These are phyloP conservation scores for Alternaria ethzedia DNA, from an alignment of 2,329 filamentous ascomycete genomes.

Conservation along the genomic window DNA sequence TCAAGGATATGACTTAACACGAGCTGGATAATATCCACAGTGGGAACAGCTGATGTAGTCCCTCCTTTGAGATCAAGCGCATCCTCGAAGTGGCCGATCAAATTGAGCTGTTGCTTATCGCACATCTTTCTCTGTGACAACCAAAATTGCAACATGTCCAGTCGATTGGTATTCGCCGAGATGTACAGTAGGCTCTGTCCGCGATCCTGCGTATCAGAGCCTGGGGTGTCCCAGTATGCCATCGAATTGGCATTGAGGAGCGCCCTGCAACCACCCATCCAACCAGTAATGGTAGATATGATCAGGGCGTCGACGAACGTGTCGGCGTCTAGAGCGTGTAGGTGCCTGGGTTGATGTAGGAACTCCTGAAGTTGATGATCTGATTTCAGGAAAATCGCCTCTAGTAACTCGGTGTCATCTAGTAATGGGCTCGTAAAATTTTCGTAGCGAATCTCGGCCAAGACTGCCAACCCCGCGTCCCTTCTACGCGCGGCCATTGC, in stretches of 20 bases:
- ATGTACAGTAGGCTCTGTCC: rapidly evolving
- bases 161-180: neutral
- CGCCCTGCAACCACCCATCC: neutral
- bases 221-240: rapidly evolving
- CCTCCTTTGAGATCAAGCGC: too few species aligned
- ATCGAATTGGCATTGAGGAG: neutral
- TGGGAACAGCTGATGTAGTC: too few species aligned
- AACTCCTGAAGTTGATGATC: neutral
- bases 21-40: too few species aligned
- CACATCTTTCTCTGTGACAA: neutral
- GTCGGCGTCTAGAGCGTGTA: rapidly evolving
- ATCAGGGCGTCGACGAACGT: rapidly evolving
- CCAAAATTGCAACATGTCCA: neutral
- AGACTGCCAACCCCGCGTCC: neutral
- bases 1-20: rapidly evolving
- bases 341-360: neutral
- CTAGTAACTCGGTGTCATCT: neutral
- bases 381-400: neutral
- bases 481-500: too few species aligned
- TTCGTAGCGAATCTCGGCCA: neutral
- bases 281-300: neutral
- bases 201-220: rapidly evolving
- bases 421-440: neutral
- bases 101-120: neutral
- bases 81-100: neutral